These are phyloP conservation scores for Alternaria angustiovoidea DNA, from an alignment of 2,329 filamentous ascomycete genomes.

Conservation along the genomic window DNA sequence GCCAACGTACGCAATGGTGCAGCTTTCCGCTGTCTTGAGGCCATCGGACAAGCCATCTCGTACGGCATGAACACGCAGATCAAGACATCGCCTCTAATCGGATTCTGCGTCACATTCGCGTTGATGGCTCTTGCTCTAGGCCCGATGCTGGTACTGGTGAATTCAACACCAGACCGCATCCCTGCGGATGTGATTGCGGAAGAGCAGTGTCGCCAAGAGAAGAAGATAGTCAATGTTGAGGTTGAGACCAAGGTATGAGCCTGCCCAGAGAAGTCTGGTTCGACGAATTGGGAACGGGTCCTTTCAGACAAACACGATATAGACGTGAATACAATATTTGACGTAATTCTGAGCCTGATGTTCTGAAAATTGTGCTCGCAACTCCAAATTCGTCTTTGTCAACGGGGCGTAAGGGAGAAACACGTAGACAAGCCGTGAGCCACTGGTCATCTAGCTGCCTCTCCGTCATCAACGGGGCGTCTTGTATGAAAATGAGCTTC, in stretches of 20 bases:
- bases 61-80: constrained; percentile 44
- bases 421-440: not conserved
- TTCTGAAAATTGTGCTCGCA: not conserved
- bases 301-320: not conserved
- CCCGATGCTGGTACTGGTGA: constrained; percentile 46
- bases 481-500: not conserved
- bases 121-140: constrained; percentile 41
- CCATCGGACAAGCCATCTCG: constrained; percentile 38
- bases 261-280: not conserved
- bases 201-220: constrained; percentile 26
- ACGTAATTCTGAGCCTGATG: not conserved
- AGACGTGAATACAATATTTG: not conserved
- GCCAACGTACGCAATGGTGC: constrained; percentile 37
- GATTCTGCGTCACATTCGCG: constrained; percentile 45
- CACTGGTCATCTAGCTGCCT: not conserved
- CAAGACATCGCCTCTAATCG: constrained; percentile 36
- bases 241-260: constrained; percentile 22
- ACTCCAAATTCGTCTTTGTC: not conserved
- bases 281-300: not conserved
- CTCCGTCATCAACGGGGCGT: not conserved
- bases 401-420: not conserved
- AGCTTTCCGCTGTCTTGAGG: constrained; percentile 40
- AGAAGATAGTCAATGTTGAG: constrained; percentile 24
- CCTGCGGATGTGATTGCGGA: constrained; percentile 42
- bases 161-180: constrained; percentile 44